Conservation (phyloP, 768 basidiomycete species). For the Pisolithus sp. region DNA sequence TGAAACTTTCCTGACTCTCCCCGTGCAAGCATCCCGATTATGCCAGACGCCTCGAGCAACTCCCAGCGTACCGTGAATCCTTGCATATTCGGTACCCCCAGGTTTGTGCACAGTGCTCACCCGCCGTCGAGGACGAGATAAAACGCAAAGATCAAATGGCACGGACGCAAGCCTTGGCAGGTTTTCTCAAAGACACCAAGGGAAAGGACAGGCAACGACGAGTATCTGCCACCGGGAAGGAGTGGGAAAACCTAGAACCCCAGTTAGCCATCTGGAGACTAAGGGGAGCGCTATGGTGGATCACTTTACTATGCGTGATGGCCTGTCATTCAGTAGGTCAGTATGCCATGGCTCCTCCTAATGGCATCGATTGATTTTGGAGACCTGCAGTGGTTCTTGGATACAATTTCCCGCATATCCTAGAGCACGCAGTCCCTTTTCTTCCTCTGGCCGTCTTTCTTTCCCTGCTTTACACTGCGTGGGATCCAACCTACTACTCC, state of each 20-base stretch:
- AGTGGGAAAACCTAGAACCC: slow-evolving; percentile 37
- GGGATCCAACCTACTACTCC: slow-evolving; percentile 78
- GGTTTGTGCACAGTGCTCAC: slow-evolving; percentile 70
- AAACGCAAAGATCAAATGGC: slow-evolving; percentile 76
- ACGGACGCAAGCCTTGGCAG: slow-evolving; percentile 66
- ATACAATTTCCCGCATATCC: slow-evolving; percentile 12
- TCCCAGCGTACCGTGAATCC: slow-evolving; percentile 68
- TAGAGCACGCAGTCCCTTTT: slow-evolving; percentile 26
- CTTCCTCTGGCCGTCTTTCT: slow-evolving; percentile 46
- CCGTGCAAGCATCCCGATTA: slow-evolving; percentile 67
- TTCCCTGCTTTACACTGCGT: slow-evolving; percentile 74
- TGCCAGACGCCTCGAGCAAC: slow-evolving; percentile 48
- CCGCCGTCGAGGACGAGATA: slow-evolving; percentile 79
- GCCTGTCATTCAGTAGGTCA: slow-evolving; percentile 42
- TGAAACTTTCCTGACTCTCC: neutral
- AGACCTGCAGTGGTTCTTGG: slow-evolving; percentile 15
- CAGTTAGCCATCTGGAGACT: slow-evolving; percentile 63
- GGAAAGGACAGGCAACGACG: slow-evolving; percentile 55
- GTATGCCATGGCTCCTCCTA: slow-evolving; percentile 9
- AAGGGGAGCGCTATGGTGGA: slow-evolving; percentile 62
- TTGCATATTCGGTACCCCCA: slow-evolving; percentile 82
- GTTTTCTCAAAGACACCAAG: slow-evolving; percentile 59
- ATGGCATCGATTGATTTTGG: slow-evolving; percentile 1
- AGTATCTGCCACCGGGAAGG: slow-evolving; percentile 34
- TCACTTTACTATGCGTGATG: slow-evolving; percentile 38